Base-by-base conservation (phyloP, 352 stramenopile species). In the Phytophthora colocasiae region DNA sequence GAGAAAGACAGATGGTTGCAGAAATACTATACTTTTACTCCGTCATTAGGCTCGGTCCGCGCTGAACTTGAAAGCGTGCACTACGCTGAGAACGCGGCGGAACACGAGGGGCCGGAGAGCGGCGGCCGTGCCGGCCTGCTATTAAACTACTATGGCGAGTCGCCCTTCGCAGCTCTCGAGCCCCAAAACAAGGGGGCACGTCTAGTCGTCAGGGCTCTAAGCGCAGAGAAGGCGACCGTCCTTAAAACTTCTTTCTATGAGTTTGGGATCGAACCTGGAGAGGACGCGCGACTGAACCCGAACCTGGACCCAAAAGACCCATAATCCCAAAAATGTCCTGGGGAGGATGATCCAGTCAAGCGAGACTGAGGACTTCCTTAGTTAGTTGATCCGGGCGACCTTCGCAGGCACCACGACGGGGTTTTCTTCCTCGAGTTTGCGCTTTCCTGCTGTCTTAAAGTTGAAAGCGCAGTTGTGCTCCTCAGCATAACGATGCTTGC, bases 381-480 rank as follows among this genome's bases (percentile, higher is more conserved):
- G 26, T 56, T 92, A 95, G 68, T 92, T 96, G 80, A 96, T 96
- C n/a, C 86, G 86, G 7, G 86, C 86, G 15, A 96, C 80, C 71
- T 96, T 96, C 9, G 67, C 53, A 11, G 88, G 86, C 49, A 94
- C 80, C 26, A 96, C 78, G n/a, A 81, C 73, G 3, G 88, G 88
- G 69, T 96, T 96, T 48, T 96, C 86, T 31, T 83, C 83, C 62
- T 90, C 78, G 0, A 97, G 73, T 50, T 95, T 92, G 26, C 84
- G 81, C 71, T 96, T 96, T 32, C 79, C 89, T 0, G 83, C 77
- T 24, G 72, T 78, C 63, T 94, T 95, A 57, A 97, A 97, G 73
- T 97, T 91, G 62, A 96, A 97, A 0, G 71, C 67, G 70, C 90
- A 97, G 32, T 78, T 75, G 84, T 97, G 92, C 60, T 96, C 80